These are phyloP conservation scores for Leccinum griseonigrum DNA, from an alignment of 1,284 basidiomycete genomes.

Conservation along the genomic window DNA sequence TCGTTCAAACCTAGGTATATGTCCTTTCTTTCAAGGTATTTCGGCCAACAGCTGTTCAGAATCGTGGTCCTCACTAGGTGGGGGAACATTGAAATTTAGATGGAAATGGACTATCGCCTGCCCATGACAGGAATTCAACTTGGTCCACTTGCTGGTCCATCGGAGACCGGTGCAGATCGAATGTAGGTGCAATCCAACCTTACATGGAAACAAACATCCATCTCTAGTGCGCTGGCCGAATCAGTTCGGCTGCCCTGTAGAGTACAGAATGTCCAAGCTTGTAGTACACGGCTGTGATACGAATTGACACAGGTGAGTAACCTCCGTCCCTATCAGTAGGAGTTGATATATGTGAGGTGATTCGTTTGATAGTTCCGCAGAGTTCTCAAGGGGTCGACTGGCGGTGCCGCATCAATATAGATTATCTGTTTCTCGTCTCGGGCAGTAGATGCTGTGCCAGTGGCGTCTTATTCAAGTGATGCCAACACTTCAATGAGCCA, in stretches of 20 bases:
- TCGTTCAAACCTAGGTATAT: no score
- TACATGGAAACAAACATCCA: not conserved
- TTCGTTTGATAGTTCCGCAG: constrained; percentile 3
- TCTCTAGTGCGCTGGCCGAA: not conserved
- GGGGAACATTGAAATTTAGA: no score
- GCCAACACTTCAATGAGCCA: not conserved
- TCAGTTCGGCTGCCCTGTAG: not conserved
- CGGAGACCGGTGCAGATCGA: no score
- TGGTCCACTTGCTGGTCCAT: not conserved
- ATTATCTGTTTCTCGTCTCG: not conserved
- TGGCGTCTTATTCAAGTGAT: not conserved
- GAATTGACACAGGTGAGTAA: not conserved
- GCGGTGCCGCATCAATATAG: constrained; percentile 11
- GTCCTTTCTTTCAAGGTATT: no score
- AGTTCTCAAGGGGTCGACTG: constrained; percentile 24
- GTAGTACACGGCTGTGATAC: not conserved
- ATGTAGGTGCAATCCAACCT: no score
- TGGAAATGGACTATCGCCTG: no score
- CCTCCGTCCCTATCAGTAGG: not conserved
- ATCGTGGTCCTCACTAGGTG: no score
- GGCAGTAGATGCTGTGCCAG: not conserved
- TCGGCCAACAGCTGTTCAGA: no score
- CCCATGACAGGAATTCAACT: not conserved
- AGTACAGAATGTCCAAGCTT: not conserved
- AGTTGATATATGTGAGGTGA: not conserved